Evolutionary conservation across 371 early-diverging fungal species (phyloP), one percentile per base, ranked within the genome.

Genomic region (Mortierella sp.): DNA sequence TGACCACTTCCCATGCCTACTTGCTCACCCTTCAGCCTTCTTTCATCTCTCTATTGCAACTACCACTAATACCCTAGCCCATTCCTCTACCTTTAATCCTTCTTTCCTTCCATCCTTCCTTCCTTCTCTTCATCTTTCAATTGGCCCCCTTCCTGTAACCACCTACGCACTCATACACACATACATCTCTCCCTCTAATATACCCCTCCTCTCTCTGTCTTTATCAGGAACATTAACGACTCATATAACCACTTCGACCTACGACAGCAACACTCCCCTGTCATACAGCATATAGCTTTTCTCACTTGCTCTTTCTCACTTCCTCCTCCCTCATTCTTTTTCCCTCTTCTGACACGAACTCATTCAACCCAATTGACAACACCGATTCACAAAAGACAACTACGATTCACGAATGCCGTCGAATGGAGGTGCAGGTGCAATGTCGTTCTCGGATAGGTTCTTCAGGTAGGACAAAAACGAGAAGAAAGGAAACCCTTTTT

Each of bases 371-470:
- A 39, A 41, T 19, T n/a, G 31, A 29, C 64, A 19, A 63, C 41
- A 45, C n/a, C n/a, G 41, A 14, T 10, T 66, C 43, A n/a, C n/a
- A n/a, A n/a, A n/a, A n/a, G n/a, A n/a, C n/a, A n/a, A n/a, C n/a
- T n/a, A n/a, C n/a, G n/a, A n/a, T n/a, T n/a, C n/a, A 66, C 14
- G 26, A 40, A 76, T 80, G 77, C 63, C 70, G 14, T 58, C 71
- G 22, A 64, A 31, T 65, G 73, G 73, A 70, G 70, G 65, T 67
- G 34, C 37, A 37, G 66, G 55, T 13, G 61, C 47, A 50, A 39
- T 73, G 74, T 76, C 77, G 58, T 73, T 80, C 73, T 76, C 70
- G 47, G 77, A 80, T 63, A 37, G 77, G 47, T 80, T 80, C 76
- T 76, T 80, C 41, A 80, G 80, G 80, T 80, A 80, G 71, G 68